Evolutionary conservation across 768 basidiomycete species (phyloP).

Genomic region (Mycena capillaripes): DNA sequence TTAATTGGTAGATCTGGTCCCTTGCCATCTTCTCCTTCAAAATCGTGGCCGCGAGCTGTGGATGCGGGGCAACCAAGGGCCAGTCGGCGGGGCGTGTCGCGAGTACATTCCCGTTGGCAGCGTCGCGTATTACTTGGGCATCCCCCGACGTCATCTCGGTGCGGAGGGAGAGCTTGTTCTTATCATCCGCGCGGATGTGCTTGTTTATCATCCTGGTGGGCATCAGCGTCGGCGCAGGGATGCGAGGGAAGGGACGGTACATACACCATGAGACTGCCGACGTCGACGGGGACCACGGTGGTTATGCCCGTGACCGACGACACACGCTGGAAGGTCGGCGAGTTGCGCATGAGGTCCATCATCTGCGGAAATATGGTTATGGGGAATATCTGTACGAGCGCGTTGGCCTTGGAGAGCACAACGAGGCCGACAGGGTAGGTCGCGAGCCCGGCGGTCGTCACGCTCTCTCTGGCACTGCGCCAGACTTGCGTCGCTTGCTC

Average conservation of each 20-base stretch:
- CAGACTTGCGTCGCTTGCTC: constrained; percentile 13
- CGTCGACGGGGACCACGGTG: constrained; percentile 15
- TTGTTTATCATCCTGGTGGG: constrained; percentile 19
- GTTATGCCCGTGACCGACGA: constrained; percentile 25
- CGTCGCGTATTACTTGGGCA: constrained; percentile 21
- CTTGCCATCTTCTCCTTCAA: constrained; percentile 29
- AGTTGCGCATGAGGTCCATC: constrained; percentile 20
- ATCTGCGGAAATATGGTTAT: constrained; percentile 22
- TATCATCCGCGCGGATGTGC: constrained; percentile 23
- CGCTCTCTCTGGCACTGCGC: constrained; percentile 18
- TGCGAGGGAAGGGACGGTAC: constrained; percentile 19
- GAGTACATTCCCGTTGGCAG: constrained; percentile 25
- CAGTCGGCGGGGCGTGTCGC: constrained; percentile 14
- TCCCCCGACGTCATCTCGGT: constrained; percentile 24
- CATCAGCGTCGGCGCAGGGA: constrained; percentile 14
- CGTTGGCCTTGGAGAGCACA: constrained; percentile 26
- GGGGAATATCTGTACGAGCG: constrained; percentile 23
- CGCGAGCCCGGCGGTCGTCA: constrained; percentile 12
- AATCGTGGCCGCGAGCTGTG: constrained; percentile 25
- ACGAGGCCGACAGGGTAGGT: constrained; percentile 23
- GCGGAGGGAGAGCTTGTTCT: constrained; percentile 26
- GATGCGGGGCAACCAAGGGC: constrained; percentile 21
- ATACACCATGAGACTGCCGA: constrained; percentile 18
- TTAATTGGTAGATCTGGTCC: constrained; percentile 13
- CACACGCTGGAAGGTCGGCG: constrained; percentile 19